Percentiles rank a stretch among this genome's conserved stretches.
Evolutionary conservation across 1,284 basidiomycete species (phyloP).

Genomic region (Malassezia brasiliensis): DNA sequence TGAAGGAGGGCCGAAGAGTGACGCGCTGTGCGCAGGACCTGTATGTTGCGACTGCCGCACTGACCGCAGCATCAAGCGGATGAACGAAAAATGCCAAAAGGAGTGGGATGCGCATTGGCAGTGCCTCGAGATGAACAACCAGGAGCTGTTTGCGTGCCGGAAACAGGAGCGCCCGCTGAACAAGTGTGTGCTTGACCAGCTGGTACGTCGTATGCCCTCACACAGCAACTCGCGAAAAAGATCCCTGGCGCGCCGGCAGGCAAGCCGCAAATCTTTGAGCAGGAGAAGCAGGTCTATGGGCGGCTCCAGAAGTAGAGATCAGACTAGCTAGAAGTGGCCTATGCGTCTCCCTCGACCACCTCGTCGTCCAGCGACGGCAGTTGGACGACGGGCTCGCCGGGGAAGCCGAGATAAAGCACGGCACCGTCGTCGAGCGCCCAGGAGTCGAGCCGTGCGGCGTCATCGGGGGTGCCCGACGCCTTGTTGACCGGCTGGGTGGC

Average conservation of each 20-base stretch:
- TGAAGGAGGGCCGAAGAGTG: slow-evolving; percentile 90
- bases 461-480: slow-evolving; percentile 1
- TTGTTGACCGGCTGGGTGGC: neutral
- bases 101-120: slow-evolving; percentile 90
- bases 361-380: slow-evolving; percentile 11
- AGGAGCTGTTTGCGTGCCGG: slow-evolving; percentile 86
- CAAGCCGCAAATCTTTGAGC: slow-evolving; percentile 78
- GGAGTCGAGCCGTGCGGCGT: neutral
- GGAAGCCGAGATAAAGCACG: slow-evolving; percentile 14
- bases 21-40: slow-evolving; percentile 89
- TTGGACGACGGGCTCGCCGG: slow-evolving; percentile 8
- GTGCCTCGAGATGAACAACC: slow-evolving; percentile 86
- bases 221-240: slow-evolving; percentile 75
- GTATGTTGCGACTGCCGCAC: slow-evolving; percentile 56
- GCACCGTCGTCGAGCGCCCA: slow-evolving; percentile 1
- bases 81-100: slow-evolving; percentile 79
- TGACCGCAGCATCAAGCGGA: slow-evolving; percentile 67
- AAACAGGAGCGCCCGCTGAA: slow-evolving; percentile 82
- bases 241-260: slow-evolving; percentile 84
- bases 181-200: slow-evolving; percentile 90
- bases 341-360: neutral
- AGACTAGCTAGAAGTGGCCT: neutral
- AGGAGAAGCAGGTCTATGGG: slow-evolving; percentile 62
- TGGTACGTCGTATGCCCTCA: slow-evolving; percentile 49
- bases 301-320: slow-evolving; percentile 17